Base-by-base conservation (phyloP, 2,329 filamentous ascomycete species). In the Cryphonectria nitschkei region DNA sequence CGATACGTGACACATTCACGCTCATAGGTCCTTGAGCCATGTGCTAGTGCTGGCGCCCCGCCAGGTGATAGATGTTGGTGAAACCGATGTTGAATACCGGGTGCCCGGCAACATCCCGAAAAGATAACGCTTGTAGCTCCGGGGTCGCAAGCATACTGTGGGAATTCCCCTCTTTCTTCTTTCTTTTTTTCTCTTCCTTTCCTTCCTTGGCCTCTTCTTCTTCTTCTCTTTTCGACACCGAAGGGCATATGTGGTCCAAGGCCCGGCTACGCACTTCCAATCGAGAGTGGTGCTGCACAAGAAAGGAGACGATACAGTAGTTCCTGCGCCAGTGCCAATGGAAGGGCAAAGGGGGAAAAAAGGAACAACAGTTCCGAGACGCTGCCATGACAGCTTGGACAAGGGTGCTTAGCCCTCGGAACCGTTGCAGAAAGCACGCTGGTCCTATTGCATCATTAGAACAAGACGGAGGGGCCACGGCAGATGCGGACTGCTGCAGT, bases 401-500 rank as follows among this genome's bases (percentile, higher is more conserved):
- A n/a, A 52, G 41, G 22, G 46, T 19, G 19, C 46, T 50, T 22
- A 14, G 1, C 32, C 22, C 43, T 52, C 43, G 63, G 63, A 29
- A 50, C 32, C 29, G 37, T 22, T 67, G 52, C 16, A 50, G 37
- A 32, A 43, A 14, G 39, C 54, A 14, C 52, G 56, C 62, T 37
- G 68, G 68, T 22, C 50, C 46, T 8, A 22, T 46, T 46, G 43
- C 50, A 65, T 19, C 52, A 62, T 65, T 62, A 54, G 62, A 43
- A 43, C n/a, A 43, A 43, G 29, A 26, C 37, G 3, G 34, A 6
- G 34, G 41, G 26, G 26, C 26, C 29, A 22, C 7, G 41, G 41
- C 14, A 16, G 41, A 19, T 26, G 56, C 62, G 68, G 62, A 43
- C 4, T 37, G 63, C 64, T 62, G 68, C 68, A 70, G 66, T 39